These are phyloP conservation scores for Lentinula guzmanii DNA, from an alignment of 768 basidiomycete species.

Conservation along the genomic window DNA sequence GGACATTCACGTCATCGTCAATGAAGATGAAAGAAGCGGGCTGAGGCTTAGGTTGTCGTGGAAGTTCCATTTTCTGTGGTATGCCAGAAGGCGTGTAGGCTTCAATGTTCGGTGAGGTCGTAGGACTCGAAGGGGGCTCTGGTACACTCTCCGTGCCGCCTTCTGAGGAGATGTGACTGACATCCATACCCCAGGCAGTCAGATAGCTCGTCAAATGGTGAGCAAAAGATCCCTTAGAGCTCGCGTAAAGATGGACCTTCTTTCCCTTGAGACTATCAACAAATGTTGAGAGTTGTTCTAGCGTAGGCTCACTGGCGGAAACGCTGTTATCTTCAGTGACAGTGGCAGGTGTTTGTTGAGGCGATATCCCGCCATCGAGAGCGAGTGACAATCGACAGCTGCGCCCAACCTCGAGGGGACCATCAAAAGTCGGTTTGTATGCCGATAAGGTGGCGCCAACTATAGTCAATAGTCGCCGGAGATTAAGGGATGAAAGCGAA, in stretches of 20 bases:
- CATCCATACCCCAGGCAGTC: conserved; percentile 93
- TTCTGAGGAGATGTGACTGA: conserved; percentile 70
- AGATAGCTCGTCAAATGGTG: conserved; percentile 91
- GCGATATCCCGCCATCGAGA: conserved; percentile 53
- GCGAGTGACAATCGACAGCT: conserved; percentile 62
- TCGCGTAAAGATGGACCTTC: conserved; percentile 79
- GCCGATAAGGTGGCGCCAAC: conserved; percentile 44
- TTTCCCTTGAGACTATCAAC: conserved; percentile 79
- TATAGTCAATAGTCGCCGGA: conserved; percentile 56
- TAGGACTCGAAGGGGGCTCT: conserved; percentile 13
- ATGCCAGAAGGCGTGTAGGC: conserved; percentile 9
- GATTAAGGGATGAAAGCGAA: conserved; percentile 39
- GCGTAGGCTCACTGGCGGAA: conserved; percentile 64
- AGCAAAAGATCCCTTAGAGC: conserved; percentile 83
- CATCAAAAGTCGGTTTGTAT: conserved; percentile 32
- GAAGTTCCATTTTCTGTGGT: conserved; percentile 14
- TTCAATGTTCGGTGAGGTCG: conserved; percentile 1
- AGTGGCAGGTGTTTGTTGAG: conserved; percentile 30
- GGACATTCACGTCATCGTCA: conserved; percentile 82
- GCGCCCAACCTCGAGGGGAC: conserved; percentile 37
- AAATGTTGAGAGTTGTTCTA: conserved; percentile 75
- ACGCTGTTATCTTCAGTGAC: conserved; percentile 45
- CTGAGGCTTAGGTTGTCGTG: conserved; percentile 16
- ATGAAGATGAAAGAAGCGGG: conserved; percentile 74
- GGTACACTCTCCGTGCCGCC: conserved; percentile 38